Conservation (phyloP, 2,329 filamentous ascomycete genomes). For the Aureobasidium melanogenum region DNA sequence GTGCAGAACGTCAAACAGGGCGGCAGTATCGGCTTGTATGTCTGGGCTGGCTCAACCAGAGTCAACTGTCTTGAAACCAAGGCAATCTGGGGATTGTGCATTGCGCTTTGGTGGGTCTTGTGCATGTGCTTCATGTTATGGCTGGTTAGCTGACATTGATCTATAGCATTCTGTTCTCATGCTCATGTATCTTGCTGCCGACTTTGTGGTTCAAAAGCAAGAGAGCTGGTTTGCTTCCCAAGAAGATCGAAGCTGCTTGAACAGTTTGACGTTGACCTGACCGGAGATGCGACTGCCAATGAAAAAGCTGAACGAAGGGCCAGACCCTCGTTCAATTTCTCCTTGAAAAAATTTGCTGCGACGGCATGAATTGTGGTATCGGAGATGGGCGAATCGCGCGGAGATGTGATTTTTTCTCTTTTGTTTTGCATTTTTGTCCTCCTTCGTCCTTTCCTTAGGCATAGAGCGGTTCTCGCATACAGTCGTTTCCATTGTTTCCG, state of each 20-base stretch:
- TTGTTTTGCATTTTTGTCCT: slow-evolving; percentile 2
- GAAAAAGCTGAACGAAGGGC: background rate
- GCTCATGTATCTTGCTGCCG: slow-evolving; percentile 36
- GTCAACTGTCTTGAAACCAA: slow-evolving; percentile 75
- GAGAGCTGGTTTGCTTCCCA: slow-evolving; percentile 26
- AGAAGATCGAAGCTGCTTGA: background rate
- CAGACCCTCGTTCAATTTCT: background rate
- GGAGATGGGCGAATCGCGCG: slow-evolving; percentile 3
- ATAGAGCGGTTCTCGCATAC: background rate
- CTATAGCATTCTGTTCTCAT: slow-evolving; percentile 37
- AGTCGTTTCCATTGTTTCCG: background rate
- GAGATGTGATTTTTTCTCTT: background rate
- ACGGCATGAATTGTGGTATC: background rate
- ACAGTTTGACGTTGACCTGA: background rate
- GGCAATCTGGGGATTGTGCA: slow-evolving; percentile 76
- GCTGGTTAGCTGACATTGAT: background rate
- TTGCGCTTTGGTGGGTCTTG: slow-evolving; percentile 57
- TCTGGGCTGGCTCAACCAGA: slow-evolving; percentile 52
- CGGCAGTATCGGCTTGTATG: slow-evolving; percentile 40
- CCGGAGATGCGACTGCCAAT: background rate
- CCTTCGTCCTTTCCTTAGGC: background rate
- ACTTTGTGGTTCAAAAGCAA: slow-evolving; percentile 43
- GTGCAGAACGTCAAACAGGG: slow-evolving; percentile 43
- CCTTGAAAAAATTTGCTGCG: background rate
- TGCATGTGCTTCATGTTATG: background rate